Percentiles rank a stretch among this genome's conserved stretches.
Evolutionary conservation across 768 basidiomycete species (phyloP).

Genomic region (Clathrus columnatus): DNA sequence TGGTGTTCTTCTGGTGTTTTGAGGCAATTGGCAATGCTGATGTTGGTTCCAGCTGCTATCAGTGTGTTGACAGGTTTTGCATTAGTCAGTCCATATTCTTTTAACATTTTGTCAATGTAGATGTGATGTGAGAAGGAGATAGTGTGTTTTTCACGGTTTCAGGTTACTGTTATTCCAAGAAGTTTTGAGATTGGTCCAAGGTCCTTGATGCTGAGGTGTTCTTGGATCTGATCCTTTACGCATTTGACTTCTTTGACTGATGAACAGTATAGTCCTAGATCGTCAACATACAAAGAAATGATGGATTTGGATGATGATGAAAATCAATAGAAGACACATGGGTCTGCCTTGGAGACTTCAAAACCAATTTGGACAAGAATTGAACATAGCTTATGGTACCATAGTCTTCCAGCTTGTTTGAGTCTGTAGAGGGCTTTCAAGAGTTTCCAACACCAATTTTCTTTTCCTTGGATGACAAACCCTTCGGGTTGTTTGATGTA

Average conservation of each 20-base stretch:
- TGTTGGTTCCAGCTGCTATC: constrained; percentile 15
- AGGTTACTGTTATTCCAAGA: constrained; percentile 1
- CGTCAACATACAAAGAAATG: constrained; percentile 30
- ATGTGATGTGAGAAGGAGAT: background rate
- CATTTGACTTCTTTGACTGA: constrained; percentile 7
- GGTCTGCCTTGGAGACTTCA: constrained; percentile 20
- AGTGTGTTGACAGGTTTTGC: constrained; percentile 14
- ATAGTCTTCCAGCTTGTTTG: constrained; percentile 27
- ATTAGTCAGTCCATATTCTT: constrained; percentile 12
- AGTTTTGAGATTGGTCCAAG: constrained; percentile 1
- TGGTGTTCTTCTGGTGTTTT: background rate
- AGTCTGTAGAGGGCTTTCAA: constrained; percentile 27
- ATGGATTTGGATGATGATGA: constrained; percentile 12
- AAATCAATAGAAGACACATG: constrained; percentile 25
- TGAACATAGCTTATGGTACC: constrained; percentile 27
- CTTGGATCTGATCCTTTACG: constrained; percentile 23
- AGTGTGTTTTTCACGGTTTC: background rate
- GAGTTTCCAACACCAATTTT: constrained; percentile 15
- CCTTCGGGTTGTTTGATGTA: constrained; percentile 30
- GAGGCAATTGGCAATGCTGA: constrained; percentile 1
- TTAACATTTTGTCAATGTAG: constrained; percentile 11
- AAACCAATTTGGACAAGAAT: constrained; percentile 26
- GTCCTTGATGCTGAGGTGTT: constrained; percentile 2
- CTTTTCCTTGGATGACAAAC: constrained; percentile 14
- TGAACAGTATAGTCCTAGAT: constrained; percentile 16